Conservation (phyloP, 257 asterid species). For the Marsdenia floribunda region DNA sequence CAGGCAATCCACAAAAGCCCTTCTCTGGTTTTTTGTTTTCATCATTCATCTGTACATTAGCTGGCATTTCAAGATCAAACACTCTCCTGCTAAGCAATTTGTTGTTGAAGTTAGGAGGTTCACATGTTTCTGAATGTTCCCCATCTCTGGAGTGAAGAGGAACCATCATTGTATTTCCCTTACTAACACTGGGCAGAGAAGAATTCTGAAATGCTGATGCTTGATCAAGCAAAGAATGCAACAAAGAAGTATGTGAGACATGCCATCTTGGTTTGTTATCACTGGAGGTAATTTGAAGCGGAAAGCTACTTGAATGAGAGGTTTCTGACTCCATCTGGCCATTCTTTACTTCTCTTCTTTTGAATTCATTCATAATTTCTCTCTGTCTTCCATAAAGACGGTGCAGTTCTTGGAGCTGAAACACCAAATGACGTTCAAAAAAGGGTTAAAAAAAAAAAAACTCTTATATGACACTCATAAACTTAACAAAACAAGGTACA, state of each 20-base stretch:
- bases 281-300: slow-evolving; percentile 23
- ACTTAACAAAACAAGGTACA: neutral
- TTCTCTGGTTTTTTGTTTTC: slow-evolving; percentile 11
- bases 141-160: slow-evolving; percentile 16
- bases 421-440: neutral
- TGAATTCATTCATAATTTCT: slow-evolving; percentile 57
- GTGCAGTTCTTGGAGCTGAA: slow-evolving; percentile 82
- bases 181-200: slow-evolving; percentile 16
- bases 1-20: slow-evolving; percentile 14
- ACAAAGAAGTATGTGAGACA: slow-evolving; percentile 25
- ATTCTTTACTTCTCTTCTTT: slow-evolving; percentile 21
- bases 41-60: slow-evolving; percentile 12
- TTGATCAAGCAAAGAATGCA: slow-evolving; percentile 18
- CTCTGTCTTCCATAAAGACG: slow-evolving; percentile 61
- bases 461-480: neutral
- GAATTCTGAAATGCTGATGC: slow-evolving; percentile 17
- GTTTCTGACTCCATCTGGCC: slow-evolving; percentile 23
- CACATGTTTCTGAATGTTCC: slow-evolving; percentile 10
- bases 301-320: slow-evolving; percentile 16
- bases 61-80: slow-evolving; percentile 25
- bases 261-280: slow-evolving; percentile 22
- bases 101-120: slow-evolving; percentile 12
- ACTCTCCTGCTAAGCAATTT: slow-evolving; percentile 16
- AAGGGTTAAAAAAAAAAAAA: neutral
- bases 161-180: slow-evolving; percentile 14